Evolutionary conservation across 2,329 filamentous ascomycete species (phyloP).

Genomic region (Cercospora beticola): DNA sequence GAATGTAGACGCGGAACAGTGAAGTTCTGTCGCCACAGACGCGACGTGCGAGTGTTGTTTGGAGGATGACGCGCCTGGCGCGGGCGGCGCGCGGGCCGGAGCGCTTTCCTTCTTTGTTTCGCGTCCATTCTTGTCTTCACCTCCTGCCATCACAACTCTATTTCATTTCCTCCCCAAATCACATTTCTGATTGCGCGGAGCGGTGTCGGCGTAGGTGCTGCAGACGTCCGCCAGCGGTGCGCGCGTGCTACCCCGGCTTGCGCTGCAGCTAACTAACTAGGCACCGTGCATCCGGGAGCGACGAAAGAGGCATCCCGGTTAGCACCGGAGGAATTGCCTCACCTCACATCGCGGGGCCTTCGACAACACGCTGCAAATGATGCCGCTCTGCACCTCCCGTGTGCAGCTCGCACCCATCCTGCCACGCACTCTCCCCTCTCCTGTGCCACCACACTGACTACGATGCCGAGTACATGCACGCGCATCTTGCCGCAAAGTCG

Average conservation of each 20-base stretch:
- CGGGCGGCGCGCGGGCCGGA: background rate
- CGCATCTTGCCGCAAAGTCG: background rate
- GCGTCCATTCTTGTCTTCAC: background rate
- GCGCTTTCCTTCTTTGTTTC: background rate
- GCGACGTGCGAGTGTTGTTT: background rate
- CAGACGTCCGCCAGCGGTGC: background rate
- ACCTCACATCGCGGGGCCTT: slow-evolving; percentile 3
- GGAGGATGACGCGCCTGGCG: background rate
- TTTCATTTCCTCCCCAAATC: background rate
- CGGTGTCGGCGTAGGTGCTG: background rate
- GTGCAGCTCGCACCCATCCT: background rate
- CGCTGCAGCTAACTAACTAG: background rate
- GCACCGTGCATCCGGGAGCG: background rate
- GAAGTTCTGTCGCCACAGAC: background rate
- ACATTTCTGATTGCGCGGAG: background rate
- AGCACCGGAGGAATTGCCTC: slow-evolving; percentile 2
- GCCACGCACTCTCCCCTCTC: slow-evolving; percentile 8
- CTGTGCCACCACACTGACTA: slow-evolving; percentile 1
- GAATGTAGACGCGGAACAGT: background rate
- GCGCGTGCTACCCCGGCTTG: background rate
- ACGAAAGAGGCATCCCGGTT: slow-evolving; percentile 8
- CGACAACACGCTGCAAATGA: background rate
- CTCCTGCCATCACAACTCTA: background rate
- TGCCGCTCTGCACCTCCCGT: background rate
- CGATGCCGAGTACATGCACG: background rate